These are phyloP conservation scores for Quambalaria eucalypti DNA, from an alignment of 1,284 basidiomycete species.

Conservation along the genomic window DNA sequence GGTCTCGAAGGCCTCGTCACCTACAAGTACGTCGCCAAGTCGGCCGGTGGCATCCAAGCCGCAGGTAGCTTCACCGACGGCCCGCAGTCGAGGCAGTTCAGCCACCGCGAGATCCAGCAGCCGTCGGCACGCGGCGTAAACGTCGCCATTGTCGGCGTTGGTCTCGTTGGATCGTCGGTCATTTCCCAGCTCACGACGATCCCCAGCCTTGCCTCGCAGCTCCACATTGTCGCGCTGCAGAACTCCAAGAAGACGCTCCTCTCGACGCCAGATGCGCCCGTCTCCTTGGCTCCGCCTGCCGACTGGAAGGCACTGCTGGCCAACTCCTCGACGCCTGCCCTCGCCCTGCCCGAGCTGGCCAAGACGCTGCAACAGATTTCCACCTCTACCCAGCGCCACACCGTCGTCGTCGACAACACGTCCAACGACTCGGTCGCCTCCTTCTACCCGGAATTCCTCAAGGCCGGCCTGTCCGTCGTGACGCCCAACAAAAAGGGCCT, in stretches of 20 bases:
- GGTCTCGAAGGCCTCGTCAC: constrained; percentile 68
- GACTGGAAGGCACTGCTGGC: constrained; percentile 30
- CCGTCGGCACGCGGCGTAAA: too few species aligned
- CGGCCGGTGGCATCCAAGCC: background rate
- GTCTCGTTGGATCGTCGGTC: constrained; percentile 42
- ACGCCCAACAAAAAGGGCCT: constrained; percentile 98
- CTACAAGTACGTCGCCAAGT: constrained; percentile 37
- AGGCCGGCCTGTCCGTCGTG: constrained; percentile 72
- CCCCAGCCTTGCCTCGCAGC: constrained; percentile 17
- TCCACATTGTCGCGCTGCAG: constrained; percentile 38
- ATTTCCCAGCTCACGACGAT: constrained; percentile 37
- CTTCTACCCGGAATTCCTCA: constrained; percentile 73
- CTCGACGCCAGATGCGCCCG: constrained; percentile 13
- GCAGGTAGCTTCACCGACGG: background rate
- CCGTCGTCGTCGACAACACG: constrained; percentile 87
- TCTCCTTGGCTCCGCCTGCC: constrained; percentile 13
- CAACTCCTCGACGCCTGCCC: constrained; percentile 18
- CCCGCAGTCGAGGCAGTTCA: background rate
- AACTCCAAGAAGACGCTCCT: constrained; percentile 44
- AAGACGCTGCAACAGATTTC: constrained; percentile 26
- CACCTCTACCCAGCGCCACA: constrained; percentile 27
- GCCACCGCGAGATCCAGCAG: background rate
- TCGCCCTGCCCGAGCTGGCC: constrained; percentile 27
- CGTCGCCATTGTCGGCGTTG: too few species aligned
- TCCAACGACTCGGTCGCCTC: constrained; percentile 73